A percentile compares a stretch with the other conserved stretches of the same genome.
phyloP scores from a whole-genome alignment of 768 basidiomycete species.

The Collybia nuda region DNA sequence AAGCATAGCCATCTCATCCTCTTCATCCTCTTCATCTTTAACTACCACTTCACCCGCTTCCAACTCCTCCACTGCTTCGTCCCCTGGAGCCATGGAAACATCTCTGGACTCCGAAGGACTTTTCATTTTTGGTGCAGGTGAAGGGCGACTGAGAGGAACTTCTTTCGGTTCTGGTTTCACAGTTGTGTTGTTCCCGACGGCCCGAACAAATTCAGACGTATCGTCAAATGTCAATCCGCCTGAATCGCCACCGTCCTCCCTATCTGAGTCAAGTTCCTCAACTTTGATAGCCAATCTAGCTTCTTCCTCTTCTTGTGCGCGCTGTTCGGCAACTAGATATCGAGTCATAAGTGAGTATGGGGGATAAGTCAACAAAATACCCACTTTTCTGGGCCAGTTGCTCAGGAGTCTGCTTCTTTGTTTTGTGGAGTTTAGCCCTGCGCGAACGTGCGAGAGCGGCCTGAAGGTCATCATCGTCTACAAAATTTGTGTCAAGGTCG shows the following conservation, averaged over 20 bases:
- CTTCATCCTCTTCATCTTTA: conserved; percentile 77
- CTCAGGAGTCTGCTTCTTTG: conserved; percentile 77
- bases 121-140: conserved; percentile 23
- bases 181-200: conserved; percentile 67
- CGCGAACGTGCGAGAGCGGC: conserved; percentile 86
- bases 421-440: conserved; percentile 75
- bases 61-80: conserved; percentile 68
- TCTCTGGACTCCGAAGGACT: conserved; percentile 46
- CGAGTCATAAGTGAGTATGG: conserved; percentile 7
- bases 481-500: conserved; percentile 84
- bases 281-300: conserved; percentile 40
- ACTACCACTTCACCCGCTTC: conserved; percentile 81
- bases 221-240: conserved; percentile 88
- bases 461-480: conserved; percentile 98
- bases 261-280: conserved; percentile 41
- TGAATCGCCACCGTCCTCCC: conserved; percentile 42
- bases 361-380: conserved; percentile 21
- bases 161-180: conserved; percentile 48
- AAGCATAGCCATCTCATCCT: conserved; percentile 71
- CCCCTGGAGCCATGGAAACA: conserved; percentile 56
- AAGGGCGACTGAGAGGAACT: conserved; percentile 13
- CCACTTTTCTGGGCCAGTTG: conserved; percentile 77
- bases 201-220: conserved; percentile 94
- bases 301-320: conserved; percentile 49
- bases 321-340: conserved; percentile 61